These are phyloP conservation scores for Saccharomyces jurei DNA, from an alignment of 805 yeast species.

Conservation along the genomic window DNA sequence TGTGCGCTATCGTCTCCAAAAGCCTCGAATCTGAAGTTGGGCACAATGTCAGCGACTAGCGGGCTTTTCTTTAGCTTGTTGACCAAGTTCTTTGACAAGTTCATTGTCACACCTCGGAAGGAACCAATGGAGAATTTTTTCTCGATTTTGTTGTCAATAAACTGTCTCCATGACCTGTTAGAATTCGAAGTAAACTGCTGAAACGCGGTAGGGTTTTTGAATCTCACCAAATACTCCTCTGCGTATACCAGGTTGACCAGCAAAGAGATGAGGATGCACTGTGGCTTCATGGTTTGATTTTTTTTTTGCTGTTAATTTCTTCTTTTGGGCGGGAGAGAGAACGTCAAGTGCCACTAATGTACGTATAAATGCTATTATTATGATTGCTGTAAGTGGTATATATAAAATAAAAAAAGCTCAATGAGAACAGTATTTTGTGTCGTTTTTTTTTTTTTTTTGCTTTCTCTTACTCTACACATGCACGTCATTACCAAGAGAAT, in stretches of 20 bases:
- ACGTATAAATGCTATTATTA: too few relatives aligned
- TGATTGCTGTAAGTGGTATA: too few relatives aligned
- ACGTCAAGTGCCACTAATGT: too few relatives aligned
- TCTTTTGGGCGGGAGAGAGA: too few relatives aligned
- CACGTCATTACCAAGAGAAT: neutral
- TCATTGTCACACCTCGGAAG: conserved; percentile 64
- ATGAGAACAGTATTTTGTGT: neutral
- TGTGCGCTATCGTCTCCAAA: conserved; percentile 32
- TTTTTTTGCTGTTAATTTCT: too few relatives aligned
- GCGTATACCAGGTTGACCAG: conserved; percentile 5
- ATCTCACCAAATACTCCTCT: conserved; percentile 41
- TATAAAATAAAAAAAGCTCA: neutral
- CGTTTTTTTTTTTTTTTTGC: neutral
- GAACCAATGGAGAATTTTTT: conserved; percentile 57
- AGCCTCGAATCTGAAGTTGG: conserved; percentile 55
- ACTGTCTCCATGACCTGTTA: conserved; percentile 32
- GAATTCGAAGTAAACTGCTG: conserved; percentile 43
- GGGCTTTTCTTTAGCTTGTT: conserved; percentile 49
- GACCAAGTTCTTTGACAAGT: conserved; percentile 41
- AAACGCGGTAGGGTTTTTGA: conserved; percentile 42
- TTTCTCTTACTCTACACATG: neutral
- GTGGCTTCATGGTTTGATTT: neutral
- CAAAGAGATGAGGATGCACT: conserved; percentile 1
- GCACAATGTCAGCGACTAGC: conserved; percentile 57
- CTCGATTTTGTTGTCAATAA: conserved; percentile 38